Evolutionary conservation across 257 asterid genomes (phyloP), one percentile per base, ranked within the genome.

Genomic region (Ilex aquifolium): DNA sequence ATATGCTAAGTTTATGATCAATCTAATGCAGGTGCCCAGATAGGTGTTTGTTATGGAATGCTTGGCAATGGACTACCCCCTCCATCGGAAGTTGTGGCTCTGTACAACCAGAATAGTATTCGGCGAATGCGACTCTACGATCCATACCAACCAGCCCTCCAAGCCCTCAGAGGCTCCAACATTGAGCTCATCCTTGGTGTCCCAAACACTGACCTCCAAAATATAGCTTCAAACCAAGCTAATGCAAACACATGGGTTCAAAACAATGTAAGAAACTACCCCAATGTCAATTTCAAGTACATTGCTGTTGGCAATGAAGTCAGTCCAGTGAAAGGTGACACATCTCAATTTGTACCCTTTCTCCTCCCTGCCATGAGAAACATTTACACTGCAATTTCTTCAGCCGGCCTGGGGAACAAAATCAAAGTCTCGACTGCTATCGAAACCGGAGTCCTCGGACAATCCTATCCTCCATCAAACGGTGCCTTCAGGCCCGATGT

Each of bases 251-350:
- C 50, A 2, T 87, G 88, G 93, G 80, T 84, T 59, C 83, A 71
- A 65, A 71, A 68, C 77, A 82, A 87, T 31, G 80, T 82, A 1
- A 31, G 53, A 21, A 87, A 79, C 83, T 72, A 71, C 29, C 68
- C 62, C 5, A 64, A 69, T 46, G 86, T 82, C 6, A 62, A 58
- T 3, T 75, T 81, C 68, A 57, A 66, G 14, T 82, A 84, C 75
- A 82, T 84, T 4, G 82, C 80, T 0, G 89, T 82, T 12, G 91
- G 91, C 15, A 86, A 86, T 44, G 89, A 86, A 74, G 74, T 72
- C 15, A 75, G 76, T 32, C 79, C 81, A 2, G 5, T 67, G 9
- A 76, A 50, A 40, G 50, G 44, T 30, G 77, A 66, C 58, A 74
- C 75, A 11, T 29, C 78, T 2, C 68, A 59, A 48, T 77, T 59